phyloP scores from a whole-genome alignment of 2,329 filamentous ascomycete species.

The Arthrocladium fulminans region DNA sequence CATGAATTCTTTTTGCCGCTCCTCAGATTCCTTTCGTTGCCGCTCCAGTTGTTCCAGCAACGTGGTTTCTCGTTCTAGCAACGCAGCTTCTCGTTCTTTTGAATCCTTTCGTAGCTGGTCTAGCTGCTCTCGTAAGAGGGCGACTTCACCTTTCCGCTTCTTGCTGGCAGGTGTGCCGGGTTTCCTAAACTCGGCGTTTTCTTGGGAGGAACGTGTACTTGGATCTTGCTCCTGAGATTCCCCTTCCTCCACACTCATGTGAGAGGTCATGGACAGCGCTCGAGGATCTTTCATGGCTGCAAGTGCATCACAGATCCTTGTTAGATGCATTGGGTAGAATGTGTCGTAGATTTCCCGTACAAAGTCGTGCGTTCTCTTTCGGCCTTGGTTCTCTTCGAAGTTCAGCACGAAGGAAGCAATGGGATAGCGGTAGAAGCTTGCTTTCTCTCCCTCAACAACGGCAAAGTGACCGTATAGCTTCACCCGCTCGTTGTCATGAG shows the following conservation, averaged over 20 bases:
- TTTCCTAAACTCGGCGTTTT: not conserved
- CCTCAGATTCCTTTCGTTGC: too few species aligned
- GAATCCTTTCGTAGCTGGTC: too few species aligned
- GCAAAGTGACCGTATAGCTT: conserved; percentile 6
- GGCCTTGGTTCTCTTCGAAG: not conserved
- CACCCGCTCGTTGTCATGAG: conserved; percentile 4
- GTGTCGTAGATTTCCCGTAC: conserved; percentile 9
- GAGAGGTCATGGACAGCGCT: not conserved
- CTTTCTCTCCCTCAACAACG: conserved; percentile 1
- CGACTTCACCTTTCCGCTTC: conserved; percentile 4
- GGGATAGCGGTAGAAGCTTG: conserved; percentile 6
- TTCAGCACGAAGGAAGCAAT: conserved; percentile 5
- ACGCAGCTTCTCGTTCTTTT: too few species aligned
- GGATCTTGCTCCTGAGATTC: conserved; percentile 7
- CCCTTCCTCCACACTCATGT: conserved; percentile 4
- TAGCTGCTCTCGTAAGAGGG: conserved; percentile 2
- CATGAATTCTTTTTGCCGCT: not conserved
- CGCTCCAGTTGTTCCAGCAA: not conserved
- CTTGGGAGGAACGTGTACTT: conserved; percentile 1
- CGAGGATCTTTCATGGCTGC: conserved; percentile 4
- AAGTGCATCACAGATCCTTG: conserved; percentile 9
- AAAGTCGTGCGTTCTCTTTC: conserved; percentile 11
- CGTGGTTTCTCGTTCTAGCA: not conserved
- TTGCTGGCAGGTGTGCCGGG: conserved; percentile 4
- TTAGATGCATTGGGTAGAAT: conserved; percentile 10